These are phyloP conservation scores for Pharnaceum exiguum DNA, from an alignment of 148 eudicot genomes.

Conservation along the genomic window DNA sequence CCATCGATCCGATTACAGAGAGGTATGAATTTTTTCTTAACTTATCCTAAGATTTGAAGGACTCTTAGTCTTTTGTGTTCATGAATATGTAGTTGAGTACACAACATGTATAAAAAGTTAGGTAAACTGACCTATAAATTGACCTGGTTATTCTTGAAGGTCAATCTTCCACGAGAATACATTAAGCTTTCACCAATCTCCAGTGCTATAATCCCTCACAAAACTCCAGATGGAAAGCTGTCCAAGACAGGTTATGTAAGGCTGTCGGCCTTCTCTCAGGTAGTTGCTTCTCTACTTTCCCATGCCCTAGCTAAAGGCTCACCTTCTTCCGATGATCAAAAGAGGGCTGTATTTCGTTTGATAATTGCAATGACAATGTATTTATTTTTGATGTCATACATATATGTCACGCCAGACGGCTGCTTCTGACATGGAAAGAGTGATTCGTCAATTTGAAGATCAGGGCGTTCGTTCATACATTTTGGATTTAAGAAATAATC, in stretches of 20 bases:
- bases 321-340: constrained; percentile 1
- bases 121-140: neutral
- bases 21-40: constrained; percentile 37
- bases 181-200: constrained; percentile 88
- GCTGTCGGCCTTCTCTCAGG: constrained; percentile 89
- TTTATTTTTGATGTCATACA: neutral
- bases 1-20: constrained; percentile 42
- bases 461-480: constrained; percentile 89
- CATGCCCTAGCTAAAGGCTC: neutral
- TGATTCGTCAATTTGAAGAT: constrained; percentile 69
- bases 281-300: constrained; percentile 14
- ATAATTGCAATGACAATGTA: neutral
- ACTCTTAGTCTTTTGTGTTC: neutral
- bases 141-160: constrained; percentile 34
- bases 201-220: constrained; percentile 77
- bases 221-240: constrained; percentile 64
- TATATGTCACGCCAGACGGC: constrained; percentile 48
- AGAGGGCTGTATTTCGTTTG: neutral
- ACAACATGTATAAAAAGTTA: neutral
- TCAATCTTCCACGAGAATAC: constrained; percentile 72
- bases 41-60: neutral
- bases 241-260: constrained; percentile 77
- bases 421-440: constrained; percentile 83
- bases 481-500: constrained; percentile 86
- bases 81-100: neutral